Conservation (phyloP, 75 land plant species). For the Selaginella moellendorffii region DNA sequence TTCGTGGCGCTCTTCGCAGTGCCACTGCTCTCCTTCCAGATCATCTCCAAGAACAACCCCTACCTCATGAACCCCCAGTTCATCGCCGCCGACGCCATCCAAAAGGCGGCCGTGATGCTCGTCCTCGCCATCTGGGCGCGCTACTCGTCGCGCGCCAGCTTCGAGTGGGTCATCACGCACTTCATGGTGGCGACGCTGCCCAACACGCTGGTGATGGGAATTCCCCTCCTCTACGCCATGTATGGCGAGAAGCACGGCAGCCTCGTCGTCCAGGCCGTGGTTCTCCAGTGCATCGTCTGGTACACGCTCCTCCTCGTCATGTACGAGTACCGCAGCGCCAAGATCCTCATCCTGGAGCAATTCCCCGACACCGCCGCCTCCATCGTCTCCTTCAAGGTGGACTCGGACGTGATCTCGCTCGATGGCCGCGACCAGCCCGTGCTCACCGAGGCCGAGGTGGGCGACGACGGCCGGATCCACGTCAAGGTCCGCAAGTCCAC, state of each 20-base stretch:
- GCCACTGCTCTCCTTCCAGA: conserved; percentile 4
- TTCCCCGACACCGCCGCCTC: conserved; percentile 7
- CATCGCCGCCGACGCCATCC: neutral
- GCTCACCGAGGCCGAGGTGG: conserved; percentile 4
- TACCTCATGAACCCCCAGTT: neutral
- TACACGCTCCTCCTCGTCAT: neutral
- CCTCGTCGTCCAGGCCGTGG: conserved; percentile 1
- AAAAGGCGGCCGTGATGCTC: neutral
- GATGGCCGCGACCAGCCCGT: conserved; percentile 1
- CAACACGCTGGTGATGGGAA: conserved; percentile 6
- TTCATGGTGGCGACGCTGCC: conserved; percentile 5
- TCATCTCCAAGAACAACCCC: conserved; percentile 4
- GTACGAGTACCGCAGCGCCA: conserved; percentile 5
- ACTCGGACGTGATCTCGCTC: neutral
- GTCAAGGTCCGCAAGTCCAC: conserved; percentile 5
- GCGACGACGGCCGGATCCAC: conserved; percentile 5
- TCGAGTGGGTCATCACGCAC: conserved; percentile 1
- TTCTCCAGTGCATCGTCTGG: conserved; percentile 2
- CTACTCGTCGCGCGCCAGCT: neutral
- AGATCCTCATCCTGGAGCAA: conserved; percentile 7
- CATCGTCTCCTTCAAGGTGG: conserved; percentile 9
- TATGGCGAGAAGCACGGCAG: conserved; percentile 1
- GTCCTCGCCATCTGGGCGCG: neutral
- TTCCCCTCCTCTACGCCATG: neutral
- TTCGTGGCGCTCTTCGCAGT: conserved; percentile 8